Base-by-base conservation (phyloP, 31 red algal species). In the Porphyra umbilicalis region DNA sequence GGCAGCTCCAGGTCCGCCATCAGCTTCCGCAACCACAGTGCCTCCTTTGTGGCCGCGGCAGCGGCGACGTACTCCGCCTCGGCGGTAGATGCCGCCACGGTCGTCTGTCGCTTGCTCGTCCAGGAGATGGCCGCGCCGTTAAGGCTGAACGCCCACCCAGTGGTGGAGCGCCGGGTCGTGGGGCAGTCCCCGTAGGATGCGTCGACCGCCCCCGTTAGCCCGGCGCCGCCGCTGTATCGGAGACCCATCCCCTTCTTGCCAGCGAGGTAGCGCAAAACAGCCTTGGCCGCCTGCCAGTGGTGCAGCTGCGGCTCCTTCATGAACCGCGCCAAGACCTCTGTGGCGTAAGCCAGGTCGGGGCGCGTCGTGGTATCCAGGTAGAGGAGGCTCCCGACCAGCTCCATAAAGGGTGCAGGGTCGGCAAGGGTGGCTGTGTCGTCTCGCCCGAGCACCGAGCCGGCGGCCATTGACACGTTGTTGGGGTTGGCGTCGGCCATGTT, bases 61-160 rank as follows among this genome's bases (percentile, higher is more conserved):
- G 80, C 37, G 18, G 83, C 78, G 32, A 80, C 46, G 13, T 85
- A 85, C 34, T 85, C 83, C 1, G 83, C 13, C 31, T 85, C 83
- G 33, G 39, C 0, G 36, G 77, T 81, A 80, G 76, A 40, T 38
- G 0, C 37, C 0, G 79, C 83, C 10, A 80, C 77, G 37, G 35
- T 81, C 14, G 2, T 38, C 1, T 79, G 77, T 32, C 44, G 31
- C 77, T 80, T 85, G 32, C 1, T 85, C 39, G 76, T 81, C 34
- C 83, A 85, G 80, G 0, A 79, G 33, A 79, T 35, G 32, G 83
- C 29, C 80, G 10, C 75, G 34, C 1, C 32, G 57, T 36, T 77
- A 0, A 85, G 25, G 25, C 78, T 85, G 77, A 82, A 85, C 16
- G 80, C 13, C 29, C 80, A 85, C 42, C 32, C 83, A 85, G 76